Percentiles rank a stretch among this genome's conserved stretches.
These are phyloP conservation scores for Phaeomoniella chlamydospora DNA, from an alignment of 2,329 filamentous ascomycete genomes.

Conservation along the genomic window DNA sequence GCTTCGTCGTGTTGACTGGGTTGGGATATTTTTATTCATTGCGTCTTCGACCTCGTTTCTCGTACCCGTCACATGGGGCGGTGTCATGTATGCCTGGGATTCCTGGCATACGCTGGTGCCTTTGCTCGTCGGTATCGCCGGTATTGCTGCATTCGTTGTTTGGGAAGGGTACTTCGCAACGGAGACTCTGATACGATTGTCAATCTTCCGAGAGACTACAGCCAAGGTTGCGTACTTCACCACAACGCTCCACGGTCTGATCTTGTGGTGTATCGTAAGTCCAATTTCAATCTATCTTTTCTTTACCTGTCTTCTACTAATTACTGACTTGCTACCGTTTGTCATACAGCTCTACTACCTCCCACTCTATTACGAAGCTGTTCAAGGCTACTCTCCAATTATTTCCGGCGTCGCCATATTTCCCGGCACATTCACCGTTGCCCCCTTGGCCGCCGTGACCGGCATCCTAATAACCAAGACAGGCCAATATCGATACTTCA, in stretches of 20 bases:
- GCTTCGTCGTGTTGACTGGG: conserved; percentile 44
- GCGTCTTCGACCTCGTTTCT: conserved; percentile 43
- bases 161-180: conserved; percentile 38
- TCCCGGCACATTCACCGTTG: conserved; percentile 48
- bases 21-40: conserved; percentile 48
- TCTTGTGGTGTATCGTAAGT: conserved; percentile 32
- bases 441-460: conserved; percentile 42
- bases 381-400: conserved; percentile 39
- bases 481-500: conserved; percentile 45
- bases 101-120: conserved; percentile 49
- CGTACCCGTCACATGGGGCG: conserved; percentile 50
- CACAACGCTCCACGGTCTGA: conserved; percentile 40
- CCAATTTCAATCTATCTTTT: no score
- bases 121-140: conserved; percentile 37
- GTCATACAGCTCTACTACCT: conserved; percentile 47
- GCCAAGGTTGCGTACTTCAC: conserved; percentile 35
- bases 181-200: conserved; percentile 34
- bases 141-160: conserved; percentile 36
- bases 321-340: no score
- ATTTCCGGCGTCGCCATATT: conserved; percentile 42
- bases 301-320: no score
- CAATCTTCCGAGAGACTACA: conserved; percentile 30
- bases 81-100: conserved; percentile 50
- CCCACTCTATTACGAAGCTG: conserved; percentile 26
- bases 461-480: conserved; percentile 40